A percentile compares a stretch with the other conserved stretches of the same genome.
Evolutionary conservation across 1,284 basidiomycete species (phyloP).

Genomic region (Rhodotorula sp.): DNA sequence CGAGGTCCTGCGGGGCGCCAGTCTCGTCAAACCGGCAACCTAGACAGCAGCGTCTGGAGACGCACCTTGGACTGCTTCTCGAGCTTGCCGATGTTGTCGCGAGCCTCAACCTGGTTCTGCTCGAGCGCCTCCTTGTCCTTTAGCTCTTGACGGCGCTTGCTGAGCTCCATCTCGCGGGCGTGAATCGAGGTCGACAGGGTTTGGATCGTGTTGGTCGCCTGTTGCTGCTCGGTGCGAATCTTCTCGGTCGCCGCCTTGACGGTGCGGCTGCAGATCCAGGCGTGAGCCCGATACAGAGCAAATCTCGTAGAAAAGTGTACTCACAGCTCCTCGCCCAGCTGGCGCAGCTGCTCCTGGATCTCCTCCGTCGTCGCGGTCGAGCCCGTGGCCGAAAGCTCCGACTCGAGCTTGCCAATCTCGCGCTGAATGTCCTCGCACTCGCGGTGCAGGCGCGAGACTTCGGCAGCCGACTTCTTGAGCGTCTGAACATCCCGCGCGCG

Average conservation of each 20-base stretch:
- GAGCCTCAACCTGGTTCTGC: conserved; percentile 61
- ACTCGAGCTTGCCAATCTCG: conserved; percentile 69
- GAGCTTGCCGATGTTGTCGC: conserved; percentile 47
- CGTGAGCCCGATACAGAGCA: too few relatives aligned
- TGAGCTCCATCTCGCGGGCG: conserved; percentile 54
- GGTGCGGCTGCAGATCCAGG: conserved; percentile 14
- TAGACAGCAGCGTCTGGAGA: not conserved
- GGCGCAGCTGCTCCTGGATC: conserved; percentile 72
- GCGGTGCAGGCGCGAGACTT: conserved; percentile 64
- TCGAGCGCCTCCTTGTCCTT: conserved; percentile 64
- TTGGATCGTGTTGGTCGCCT: conserved; percentile 23
- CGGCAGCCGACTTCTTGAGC: conserved; percentile 66
- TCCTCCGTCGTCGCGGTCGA: conserved; percentile 79
- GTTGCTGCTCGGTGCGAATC: conserved; percentile 30
- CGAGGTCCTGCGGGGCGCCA: conserved; percentile 60
- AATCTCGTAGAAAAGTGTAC: conserved; percentile 41
- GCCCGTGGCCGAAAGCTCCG: conserved; percentile 65
- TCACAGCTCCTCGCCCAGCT: conserved; percentile 66
- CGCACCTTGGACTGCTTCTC: conserved; percentile 58
- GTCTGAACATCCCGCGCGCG: conserved; percentile 62
- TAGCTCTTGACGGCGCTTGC: conserved; percentile 65
- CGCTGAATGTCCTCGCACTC: conserved; percentile 67
- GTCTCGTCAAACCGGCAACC: too few relatives aligned
- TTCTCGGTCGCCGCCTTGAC: conserved; percentile 33
- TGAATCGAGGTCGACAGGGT: conserved; percentile 34